Conservation (phyloP, 176 grass and related monocot species). For the Echinochloa phyllopogon region DNA sequence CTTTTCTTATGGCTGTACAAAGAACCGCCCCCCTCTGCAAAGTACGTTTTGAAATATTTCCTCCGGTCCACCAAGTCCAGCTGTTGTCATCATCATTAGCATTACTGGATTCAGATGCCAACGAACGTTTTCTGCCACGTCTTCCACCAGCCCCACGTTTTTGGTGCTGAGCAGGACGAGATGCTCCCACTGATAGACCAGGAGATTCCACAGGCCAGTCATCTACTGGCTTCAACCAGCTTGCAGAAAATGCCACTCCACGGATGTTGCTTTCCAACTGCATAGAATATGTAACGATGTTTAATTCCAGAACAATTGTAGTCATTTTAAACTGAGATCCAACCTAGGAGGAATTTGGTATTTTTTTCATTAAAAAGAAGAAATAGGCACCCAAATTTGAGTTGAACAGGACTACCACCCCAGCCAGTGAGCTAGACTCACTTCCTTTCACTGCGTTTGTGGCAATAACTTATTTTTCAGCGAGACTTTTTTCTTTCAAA, state of each 20-base stretch:
- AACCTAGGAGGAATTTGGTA: background rate
- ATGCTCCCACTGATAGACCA: conserved; percentile 54
- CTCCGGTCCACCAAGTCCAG: conserved; percentile 87
- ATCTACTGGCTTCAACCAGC: conserved; percentile 81
- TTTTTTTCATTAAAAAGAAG: background rate
- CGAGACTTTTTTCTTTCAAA: conserved; percentile 6
- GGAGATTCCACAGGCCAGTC: conserved; percentile 66
- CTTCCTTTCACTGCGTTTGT: background rate
- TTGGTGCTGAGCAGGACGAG: conserved; percentile 62
- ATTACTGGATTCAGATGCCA: conserved; percentile 55
- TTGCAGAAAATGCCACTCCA: conserved; percentile 75
- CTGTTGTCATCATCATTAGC: conserved; percentile 66
- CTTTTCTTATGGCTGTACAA: conserved; percentile 58
- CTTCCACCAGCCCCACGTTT: conserved; percentile 75
- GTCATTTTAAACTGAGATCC: background rate
- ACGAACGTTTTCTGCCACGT: conserved; percentile 62
- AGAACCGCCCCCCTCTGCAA: conserved; percentile 72
- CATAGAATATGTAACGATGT: conserved; percentile 43
- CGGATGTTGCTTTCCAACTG: conserved; percentile 94
- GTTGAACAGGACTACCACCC: background rate
- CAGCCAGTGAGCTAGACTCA: background rate
- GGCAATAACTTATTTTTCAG: conserved; percentile 25
- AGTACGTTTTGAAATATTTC: conserved; percentile 73
- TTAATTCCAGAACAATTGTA: conserved; percentile 22
- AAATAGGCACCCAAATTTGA: background rate